Evolutionary conservation across 768 basidiomycete species (phyloP), one percentile per base, ranked within the genome.

Genomic region (Asterophora parasitica): DNA sequence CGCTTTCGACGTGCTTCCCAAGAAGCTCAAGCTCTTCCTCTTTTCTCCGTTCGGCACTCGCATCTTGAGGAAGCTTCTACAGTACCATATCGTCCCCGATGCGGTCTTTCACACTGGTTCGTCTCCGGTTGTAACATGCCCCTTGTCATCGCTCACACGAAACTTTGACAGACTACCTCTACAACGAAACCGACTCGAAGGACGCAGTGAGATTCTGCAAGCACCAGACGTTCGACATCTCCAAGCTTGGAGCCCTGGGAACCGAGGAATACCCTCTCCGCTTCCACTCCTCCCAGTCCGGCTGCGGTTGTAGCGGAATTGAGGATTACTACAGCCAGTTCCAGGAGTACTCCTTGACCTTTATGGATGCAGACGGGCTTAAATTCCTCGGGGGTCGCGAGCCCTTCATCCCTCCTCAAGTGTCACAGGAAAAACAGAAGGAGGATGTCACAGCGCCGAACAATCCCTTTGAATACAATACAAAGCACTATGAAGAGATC

Each of bases 31-130:
- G 49, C 54, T 72, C 20, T 83, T 72, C 71, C 65, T 83, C 42
- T 83, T 83, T 63, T 82, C 81, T 4, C 78, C 80, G 1, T 76
- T 79, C 46, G 83, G 83, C 6, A 65, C 68, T 27, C 61, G 54
- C 15, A 74, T 64, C 9, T 51, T 85, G 43, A 72, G 66, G 52
- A 83, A 82, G 61, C 48, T 85, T 15, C 55, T 85, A 11, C 65
- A 77, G 37, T 84, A 74, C 62, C 82, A 85, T 61, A 68, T 78
- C 48, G 71, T 78, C 5, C 79, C 79, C 0, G 62, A 70, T 8
- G 49, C 66, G 12, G 63, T 79, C 17, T 62, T 82, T n/a, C 68
- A 78, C 54, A 74, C 75, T 4, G 75, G 82, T 71, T 44, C 66
- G 67, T 56, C 33, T 19, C 4, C 4, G 28, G 6, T 30, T 30